Evolutionary conservation across 441 rosid genomes (phyloP).

Genomic region (Corymbia calophylla): DNA sequence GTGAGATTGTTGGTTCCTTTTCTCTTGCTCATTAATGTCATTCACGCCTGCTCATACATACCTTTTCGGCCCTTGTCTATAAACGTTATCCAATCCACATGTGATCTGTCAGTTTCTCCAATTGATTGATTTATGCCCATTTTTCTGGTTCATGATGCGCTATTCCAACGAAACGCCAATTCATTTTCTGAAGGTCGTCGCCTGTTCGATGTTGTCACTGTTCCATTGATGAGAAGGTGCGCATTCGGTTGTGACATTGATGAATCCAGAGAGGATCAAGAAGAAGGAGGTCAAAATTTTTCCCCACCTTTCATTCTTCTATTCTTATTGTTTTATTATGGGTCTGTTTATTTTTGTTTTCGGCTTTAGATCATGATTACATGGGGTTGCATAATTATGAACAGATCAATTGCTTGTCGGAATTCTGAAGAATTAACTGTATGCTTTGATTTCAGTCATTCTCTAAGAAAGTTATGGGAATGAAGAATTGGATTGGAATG

Average conservation of each 20-base stretch:
- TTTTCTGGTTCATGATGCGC: background rate
- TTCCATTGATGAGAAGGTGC: conserved; percentile 6
- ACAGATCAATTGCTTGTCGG: background rate
- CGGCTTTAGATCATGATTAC: background rate
- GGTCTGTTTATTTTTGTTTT: background rate
- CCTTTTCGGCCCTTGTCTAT: background rate
- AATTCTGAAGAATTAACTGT: background rate
- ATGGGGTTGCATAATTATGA: background rate
- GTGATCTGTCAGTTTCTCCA: background rate
- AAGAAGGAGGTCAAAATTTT: conserved; percentile 16
- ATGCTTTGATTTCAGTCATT: conserved; percentile 25
- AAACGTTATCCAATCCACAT: background rate
- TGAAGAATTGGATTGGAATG: conserved; percentile 20
- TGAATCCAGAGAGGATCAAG: conserved; percentile 18
- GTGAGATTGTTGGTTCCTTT: background rate
- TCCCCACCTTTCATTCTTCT: background rate
- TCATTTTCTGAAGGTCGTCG: background rate
- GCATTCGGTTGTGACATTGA: conserved; percentile 15
- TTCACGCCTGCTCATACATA: background rate
- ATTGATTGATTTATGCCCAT: background rate
- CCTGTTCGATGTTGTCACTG: background rate
- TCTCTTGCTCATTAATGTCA: background rate
- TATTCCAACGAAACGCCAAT: background rate
- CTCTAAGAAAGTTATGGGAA: conserved; percentile 24
- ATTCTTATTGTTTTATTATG: background rate